Conservation (phyloP, 2,329 filamentous ascomycete genomes). For the Ceratocystis alfenasii region DNA sequence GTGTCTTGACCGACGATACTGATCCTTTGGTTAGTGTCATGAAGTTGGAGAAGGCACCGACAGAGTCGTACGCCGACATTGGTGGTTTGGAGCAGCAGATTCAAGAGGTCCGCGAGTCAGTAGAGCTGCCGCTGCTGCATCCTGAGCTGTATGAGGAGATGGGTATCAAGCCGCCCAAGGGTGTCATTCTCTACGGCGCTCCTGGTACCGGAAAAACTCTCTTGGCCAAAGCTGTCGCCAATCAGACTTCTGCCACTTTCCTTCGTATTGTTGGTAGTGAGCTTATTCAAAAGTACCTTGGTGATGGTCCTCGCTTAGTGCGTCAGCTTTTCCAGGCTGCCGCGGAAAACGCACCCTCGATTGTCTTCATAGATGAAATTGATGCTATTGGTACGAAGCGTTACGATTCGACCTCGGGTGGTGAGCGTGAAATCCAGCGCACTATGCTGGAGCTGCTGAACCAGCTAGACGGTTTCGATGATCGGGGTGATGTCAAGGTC, state of each 20-base stretch:
- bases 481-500: constrained; percentile 96
- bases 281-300: constrained; percentile 96
- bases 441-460: constrained; percentile 98
- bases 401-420: constrained; percentile 93
- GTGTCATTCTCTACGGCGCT: constrained; percentile 95
- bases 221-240: constrained; percentile 91
- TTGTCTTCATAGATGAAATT: constrained; percentile 98
- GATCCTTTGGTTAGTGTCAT: constrained; percentile 95
- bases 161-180: constrained; percentile 99
- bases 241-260: constrained; percentile 98
- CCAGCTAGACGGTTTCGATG: constrained; percentile 96
- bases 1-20: constrained; percentile 89
- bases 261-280: constrained; percentile 93
- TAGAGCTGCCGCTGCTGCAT: constrained; percentile 87
- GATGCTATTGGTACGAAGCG: constrained; percentile 98
- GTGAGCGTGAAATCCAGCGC: constrained; percentile 92
- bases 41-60: constrained; percentile 98
- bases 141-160: constrained; percentile 98
- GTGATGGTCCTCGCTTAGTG: constrained; percentile 86
- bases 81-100: constrained; percentile 92
- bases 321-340: constrained; percentile 95
- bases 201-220: constrained; percentile 95
- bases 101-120: constrained; percentile 93
- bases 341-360: constrained; percentile 88
- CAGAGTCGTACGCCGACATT: constrained; percentile 96